phyloP scores from a whole-genome alignment of 371 early-diverging fungal genomes.

The Mortierella sp. region DNA sequence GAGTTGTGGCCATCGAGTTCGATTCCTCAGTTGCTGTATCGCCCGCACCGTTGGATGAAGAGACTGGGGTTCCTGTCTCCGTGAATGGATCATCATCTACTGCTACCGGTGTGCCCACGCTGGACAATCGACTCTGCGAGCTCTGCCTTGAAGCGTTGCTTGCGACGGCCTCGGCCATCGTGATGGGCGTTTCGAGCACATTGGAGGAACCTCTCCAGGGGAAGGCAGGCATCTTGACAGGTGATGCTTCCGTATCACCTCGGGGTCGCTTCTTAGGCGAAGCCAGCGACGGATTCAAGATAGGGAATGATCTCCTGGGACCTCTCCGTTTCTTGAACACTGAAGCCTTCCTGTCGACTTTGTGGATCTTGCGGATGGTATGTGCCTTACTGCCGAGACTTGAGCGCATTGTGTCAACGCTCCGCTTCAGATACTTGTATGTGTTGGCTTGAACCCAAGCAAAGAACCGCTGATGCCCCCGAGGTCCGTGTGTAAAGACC shows the following conservation, averaged over 20 bases:
- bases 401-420: conserved; percentile 36
- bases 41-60: neutral
- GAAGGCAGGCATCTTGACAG: conserved; percentile 1
- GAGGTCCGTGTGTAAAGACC: conserved; percentile 32
- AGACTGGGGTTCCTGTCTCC: neutral
- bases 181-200: neutral
- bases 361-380: conserved; percentile 21
- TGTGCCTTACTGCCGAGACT: conserved; percentile 23
- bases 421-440: conserved; percentile 42
- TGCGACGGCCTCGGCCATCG: neutral
- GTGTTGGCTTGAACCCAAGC: conserved; percentile 40
- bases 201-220: conserved; percentile 21
- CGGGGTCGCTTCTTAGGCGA: conserved; percentile 21
- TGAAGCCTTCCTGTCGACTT: neutral
- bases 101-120: neutral
- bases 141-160: neutral
- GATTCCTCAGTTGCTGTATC: neutral
- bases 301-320: conserved; percentile 11
- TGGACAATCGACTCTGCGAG: neutral
- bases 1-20: neutral
- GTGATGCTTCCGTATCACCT: neutral
- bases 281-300: conserved; percentile 7
- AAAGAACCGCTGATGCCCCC: conserved; percentile 29
- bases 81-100: neutral
- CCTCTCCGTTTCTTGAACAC: neutral